These are phyloP conservation scores for Symmetrospora coprosmae DNA, from an alignment of 768 basidiomycete species.

Conservation along the genomic window DNA sequence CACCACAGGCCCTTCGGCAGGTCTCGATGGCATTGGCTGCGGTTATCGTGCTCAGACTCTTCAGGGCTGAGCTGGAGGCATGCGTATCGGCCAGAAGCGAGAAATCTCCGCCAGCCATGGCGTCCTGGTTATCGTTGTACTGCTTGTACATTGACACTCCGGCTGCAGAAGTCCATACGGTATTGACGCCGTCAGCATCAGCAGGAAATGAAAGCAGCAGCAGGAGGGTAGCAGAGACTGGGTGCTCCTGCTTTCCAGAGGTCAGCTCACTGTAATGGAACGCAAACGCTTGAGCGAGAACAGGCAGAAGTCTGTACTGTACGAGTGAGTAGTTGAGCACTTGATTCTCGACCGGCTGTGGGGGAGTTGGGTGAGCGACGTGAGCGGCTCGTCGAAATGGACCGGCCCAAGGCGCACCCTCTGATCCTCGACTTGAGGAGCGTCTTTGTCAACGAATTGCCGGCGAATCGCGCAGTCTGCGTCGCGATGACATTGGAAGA, in stretches of 20 bases:
- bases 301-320: slow-evolving; percentile 30
- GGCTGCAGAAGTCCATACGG: too few species aligned
- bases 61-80: slow-evolving; percentile 32
- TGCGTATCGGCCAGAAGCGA: slow-evolving; percentile 33
- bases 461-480: slow-evolving; percentile 31
- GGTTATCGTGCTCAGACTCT: slow-evolving; percentile 30
- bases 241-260: slow-evolving; percentile 14
- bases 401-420: not conserved
- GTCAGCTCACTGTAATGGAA: slow-evolving; percentile 28
- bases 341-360: slow-evolving; percentile 29
- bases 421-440: slow-evolving; percentile 26
- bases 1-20: slow-evolving; percentile 34
- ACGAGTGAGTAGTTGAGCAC: slow-evolving; percentile 35
- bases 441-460: slow-evolving; percentile 35
- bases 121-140: slow-evolving; percentile 26
- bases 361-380: not conserved
- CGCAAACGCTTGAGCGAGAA: slow-evolving; percentile 24
- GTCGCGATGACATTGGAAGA: not conserved
- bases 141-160: slow-evolving; percentile 27
- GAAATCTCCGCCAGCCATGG: slow-evolving; percentile 30
- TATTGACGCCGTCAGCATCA: too few species aligned
- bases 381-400: not conserved
- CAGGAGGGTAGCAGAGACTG: slow-evolving; percentile 24
- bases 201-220: too few species aligned
- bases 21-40: slow-evolving; percentile 31